Conservation (phyloP, 495 filamentous ascomycete genomes). For the Daldinia bambusicola region DNA sequence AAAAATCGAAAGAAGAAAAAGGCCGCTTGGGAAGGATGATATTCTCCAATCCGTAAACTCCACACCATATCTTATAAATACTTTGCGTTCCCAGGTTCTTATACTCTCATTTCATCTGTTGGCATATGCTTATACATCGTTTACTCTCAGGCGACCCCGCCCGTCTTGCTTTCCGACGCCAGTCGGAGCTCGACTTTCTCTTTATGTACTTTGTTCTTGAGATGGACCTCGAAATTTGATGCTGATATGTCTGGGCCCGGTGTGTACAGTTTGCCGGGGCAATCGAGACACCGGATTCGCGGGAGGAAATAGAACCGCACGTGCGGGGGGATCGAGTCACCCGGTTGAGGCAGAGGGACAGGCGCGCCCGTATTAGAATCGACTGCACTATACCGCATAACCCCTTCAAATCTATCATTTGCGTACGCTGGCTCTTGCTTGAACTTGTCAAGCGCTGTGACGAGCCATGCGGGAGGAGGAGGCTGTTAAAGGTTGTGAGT, state of each 20-base stretch:
- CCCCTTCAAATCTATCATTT: slow-evolving; percentile 81
- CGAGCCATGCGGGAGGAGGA: slow-evolving; percentile 84
- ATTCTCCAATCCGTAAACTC: slow-evolving; percentile 28
- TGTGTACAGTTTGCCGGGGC: slow-evolving; percentile 92
- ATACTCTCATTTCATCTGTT: slow-evolving; percentile 1
- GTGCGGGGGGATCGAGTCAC: slow-evolving; percentile 59
- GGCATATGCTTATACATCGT: slow-evolving; percentile 7
- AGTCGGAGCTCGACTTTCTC: slow-evolving; percentile 67
- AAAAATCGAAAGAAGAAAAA: neutral
- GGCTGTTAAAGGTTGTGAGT: slow-evolving; percentile 63
- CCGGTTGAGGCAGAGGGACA: slow-evolving; percentile 58
- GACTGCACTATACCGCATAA: slow-evolving; percentile 86
- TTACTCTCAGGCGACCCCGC: slow-evolving; percentile 3
- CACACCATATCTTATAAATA: slow-evolving; percentile 30
- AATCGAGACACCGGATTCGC: slow-evolving; percentile 88
- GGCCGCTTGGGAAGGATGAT: slow-evolving; percentile 2
- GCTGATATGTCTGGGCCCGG: slow-evolving; percentile 84
- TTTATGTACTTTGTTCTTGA: slow-evolving; percentile 82
- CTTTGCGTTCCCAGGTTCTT: slow-evolving; percentile 4
- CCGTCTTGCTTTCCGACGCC: slow-evolving; percentile 19
- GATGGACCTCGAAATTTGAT: slow-evolving; percentile 89
- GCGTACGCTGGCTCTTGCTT: slow-evolving; percentile 65
- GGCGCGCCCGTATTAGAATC: slow-evolving; percentile 70
- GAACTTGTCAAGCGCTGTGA: slow-evolving; percentile 69
- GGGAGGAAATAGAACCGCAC: slow-evolving; percentile 81